phyloP scores from a whole-genome alignment of 148 eudicot species.

The Linanthus parryae region DNA sequence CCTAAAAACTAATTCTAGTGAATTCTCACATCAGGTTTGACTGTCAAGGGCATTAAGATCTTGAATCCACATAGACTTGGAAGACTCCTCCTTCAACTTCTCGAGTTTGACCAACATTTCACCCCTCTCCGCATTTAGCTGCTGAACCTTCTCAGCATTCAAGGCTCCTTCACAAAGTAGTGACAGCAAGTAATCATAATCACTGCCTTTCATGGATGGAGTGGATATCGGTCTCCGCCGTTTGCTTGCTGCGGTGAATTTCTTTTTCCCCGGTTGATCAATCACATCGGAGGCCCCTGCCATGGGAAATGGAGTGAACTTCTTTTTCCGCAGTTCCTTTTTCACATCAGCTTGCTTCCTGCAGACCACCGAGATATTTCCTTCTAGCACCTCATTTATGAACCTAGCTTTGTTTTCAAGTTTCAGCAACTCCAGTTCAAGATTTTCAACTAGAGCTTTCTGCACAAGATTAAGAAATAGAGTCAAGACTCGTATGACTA shows the following conservation, averaged over 20 bases:
- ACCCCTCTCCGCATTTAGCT: conserved; percentile 49
- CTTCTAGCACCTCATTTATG: conserved; percentile 69
- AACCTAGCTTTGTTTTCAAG: conserved; percentile 69
- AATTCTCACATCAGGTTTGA: conserved; percentile 47
- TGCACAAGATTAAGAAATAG: conserved; percentile 21
- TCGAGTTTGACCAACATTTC: conserved; percentile 40
- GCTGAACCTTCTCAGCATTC: conserved; percentile 64
- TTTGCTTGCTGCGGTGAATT: too few relatives aligned
- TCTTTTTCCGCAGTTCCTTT: conserved; percentile 53
- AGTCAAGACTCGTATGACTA: too few relatives aligned
- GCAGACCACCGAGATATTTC: conserved; percentile 62
- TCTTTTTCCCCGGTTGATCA: too few relatives aligned
- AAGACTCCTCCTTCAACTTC: conserved; percentile 41
- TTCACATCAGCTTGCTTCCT: conserved; percentile 71
- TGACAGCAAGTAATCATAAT: conserved; percentile 70
- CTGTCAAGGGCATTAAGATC: conserved; percentile 65
- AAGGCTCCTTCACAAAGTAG: conserved; percentile 62
- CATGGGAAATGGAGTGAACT: conserved; percentile 62
- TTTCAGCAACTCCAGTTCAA: conserved; percentile 45
- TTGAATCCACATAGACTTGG: conserved; percentile 48
- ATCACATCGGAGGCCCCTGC: conserved; percentile 50
- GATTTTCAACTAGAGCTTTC: conserved; percentile 43
- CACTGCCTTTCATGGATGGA: conserved; percentile 28
- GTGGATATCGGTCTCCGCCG: conserved; percentile 36
- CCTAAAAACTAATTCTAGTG: neutral